Conservation (phyloP, 2,329 filamentous ascomycete genomes). For the Xylaria sp. region DNA sequence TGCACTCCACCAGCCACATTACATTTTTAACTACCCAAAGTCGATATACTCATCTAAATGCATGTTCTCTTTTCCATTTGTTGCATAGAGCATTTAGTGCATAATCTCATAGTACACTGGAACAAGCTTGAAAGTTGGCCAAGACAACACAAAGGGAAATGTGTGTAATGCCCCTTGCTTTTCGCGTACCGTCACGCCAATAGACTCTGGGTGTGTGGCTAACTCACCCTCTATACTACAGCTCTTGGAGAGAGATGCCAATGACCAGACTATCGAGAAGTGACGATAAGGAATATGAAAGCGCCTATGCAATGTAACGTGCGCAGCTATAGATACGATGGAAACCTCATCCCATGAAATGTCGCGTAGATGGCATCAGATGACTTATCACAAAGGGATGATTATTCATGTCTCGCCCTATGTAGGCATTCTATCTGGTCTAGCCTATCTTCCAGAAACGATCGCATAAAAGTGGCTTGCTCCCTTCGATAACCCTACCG, state of each 20-base stretch:
- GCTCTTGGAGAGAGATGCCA: too few relatives aligned
- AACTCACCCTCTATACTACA: too few relatives aligned
- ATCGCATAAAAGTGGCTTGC: constrained; percentile 7
- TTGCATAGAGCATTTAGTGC: background rate
- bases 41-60: background rate
- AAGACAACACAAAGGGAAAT: too few relatives aligned
- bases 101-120: background rate
- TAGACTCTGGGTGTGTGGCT: too few relatives aligned
- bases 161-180: too few relatives aligned
- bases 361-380: constrained; percentile 1
- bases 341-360: too few relatives aligned
- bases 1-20: constrained; percentile 34
- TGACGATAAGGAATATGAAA: too few relatives aligned
- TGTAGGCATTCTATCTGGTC: constrained; percentile 36
- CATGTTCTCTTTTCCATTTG: background rate
- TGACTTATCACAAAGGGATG: constrained; percentile 12
- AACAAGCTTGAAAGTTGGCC: background rate
- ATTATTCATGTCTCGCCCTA: constrained; percentile 26
- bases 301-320: too few relatives aligned
- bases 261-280: too few relatives aligned
- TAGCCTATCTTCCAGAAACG: constrained; percentile 31
- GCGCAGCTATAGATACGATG: too few relatives aligned
- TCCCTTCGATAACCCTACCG: constrained; percentile 10
- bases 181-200: too few relatives aligned
- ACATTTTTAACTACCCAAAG: too few relatives aligned